Conservation (phyloP, 2,329 filamentous ascomycete genomes). For the Ophiostoma piceae region DNA sequence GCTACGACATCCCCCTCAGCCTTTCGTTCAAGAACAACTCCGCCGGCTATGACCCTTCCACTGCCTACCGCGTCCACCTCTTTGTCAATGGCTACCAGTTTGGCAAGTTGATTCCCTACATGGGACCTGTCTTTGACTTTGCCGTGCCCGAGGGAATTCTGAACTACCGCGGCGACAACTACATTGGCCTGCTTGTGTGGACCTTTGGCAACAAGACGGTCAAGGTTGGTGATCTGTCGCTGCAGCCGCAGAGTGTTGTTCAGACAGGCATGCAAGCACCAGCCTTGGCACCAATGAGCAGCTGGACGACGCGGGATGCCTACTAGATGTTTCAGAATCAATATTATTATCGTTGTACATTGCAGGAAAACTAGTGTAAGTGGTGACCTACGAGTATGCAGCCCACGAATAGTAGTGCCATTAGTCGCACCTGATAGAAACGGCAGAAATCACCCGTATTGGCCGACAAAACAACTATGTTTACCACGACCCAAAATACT, state of each 20-base stretch:
- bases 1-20: not conserved
- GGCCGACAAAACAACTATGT: no score
- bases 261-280: not conserved
- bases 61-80: slow-evolving; percentile 53
- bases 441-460: no score
- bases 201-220: not conserved
- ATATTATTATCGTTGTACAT: no score
- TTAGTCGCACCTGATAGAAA: no score
- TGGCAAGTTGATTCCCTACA: slow-evolving; percentile 48
- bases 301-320: not conserved
- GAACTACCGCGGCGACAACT: not conserved
- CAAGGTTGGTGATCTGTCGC: not conserved
- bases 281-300: not conserved
- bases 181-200: not conserved
- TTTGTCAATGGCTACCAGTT: slow-evolving; percentile 69
- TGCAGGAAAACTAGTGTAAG: no score
- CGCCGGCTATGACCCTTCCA: not conserved
- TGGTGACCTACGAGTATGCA: no score
- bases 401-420: no score
- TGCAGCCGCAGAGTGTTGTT: not conserved
- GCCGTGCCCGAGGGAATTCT: slow-evolving; percentile 35
- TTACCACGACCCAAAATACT: no score
- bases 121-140: slow-evolving; percentile 62
- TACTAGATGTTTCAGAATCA: not conserved
- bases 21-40: not conserved